These are phyloP conservation scores for Glycine soja DNA, from an alignment of 306 rosid species.

Conservation along the genomic window DNA sequence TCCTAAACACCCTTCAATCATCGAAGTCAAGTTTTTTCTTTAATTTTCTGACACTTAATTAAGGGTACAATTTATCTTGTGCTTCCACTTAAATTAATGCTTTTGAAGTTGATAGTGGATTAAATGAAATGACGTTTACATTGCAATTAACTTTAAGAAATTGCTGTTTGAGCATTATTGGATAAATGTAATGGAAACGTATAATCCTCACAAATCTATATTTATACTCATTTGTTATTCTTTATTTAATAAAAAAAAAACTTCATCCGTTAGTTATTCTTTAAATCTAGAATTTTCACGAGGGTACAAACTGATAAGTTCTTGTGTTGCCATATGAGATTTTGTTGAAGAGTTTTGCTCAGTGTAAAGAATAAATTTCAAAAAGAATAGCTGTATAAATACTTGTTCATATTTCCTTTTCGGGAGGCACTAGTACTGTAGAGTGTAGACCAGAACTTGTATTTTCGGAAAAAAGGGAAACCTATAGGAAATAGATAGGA, in stretches of 20 bases:
- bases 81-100: no score
- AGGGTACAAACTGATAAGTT: neutral
- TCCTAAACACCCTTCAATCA: neutral
- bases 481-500: constrained; percentile 21
- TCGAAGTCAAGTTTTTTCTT: constrained; percentile 4
- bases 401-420: neutral
- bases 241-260: no score
- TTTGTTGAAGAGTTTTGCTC: neutral
- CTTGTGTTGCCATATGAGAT: neutral
- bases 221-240: neutral
- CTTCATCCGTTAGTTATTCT: neutral
- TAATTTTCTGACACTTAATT: neutral
- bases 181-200: neutral
- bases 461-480: neutral
- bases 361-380: neutral
- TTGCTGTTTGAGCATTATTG: neutral
- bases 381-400: neutral
- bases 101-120: no score
- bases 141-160: neutral
- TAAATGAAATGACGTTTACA: neutral
- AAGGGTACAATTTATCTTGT: no score
- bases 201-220: neutral
- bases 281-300: neutral
- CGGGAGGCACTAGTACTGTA: neutral
- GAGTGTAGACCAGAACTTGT: neutral